Base-by-base conservation (phyloP, 1,284 basidiomycete species). In the Puccinia hordei region DNA sequence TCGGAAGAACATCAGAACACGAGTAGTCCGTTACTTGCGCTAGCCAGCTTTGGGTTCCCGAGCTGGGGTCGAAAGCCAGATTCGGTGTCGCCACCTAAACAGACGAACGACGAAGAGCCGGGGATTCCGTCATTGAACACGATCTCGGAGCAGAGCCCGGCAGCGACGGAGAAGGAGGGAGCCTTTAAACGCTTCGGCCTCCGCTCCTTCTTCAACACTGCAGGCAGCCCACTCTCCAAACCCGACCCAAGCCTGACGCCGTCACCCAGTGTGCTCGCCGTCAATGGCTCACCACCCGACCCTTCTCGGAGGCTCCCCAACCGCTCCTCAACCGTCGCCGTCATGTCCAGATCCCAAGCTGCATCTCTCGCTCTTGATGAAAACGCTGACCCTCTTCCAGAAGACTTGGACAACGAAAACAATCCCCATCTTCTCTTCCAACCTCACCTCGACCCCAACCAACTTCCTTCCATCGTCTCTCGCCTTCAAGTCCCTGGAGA, bases 1-100 rank as follows among this genome's bases (percentile, higher is more conserved):
- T n/a, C n/a, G n/a, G n/a, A n/a, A n/a, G n/a, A n/a, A n/a, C n/a
- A n/a, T n/a, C n/a, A n/a, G n/a, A n/a, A n/a, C n/a, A 44, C 35
- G 38, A 68, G 46, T 17, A 44, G 35, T 22, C 65, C 65, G 38
- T n/a, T 68, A 38, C 38, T 44, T n/a, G 65, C 65, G 22, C 22
- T 68, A 15, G 27, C 65, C 15, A 68, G 30, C 46, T 49, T 68
- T 24, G 38, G 41, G 27, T 68, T 68, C 19, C 4, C 8, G 2
- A 19, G 65, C 24, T 68, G 65, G 65, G 46, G 65, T 5, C 65
- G 65, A 8, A 68, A 68, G 46, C 19, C 65, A 24, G 27, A 5
- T n/a, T n/a, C n/a, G n/a, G n/a, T n/a, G 24, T 68, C 35, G 65
- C 19, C 46, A 5, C 22, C 27, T 8, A 59, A 59, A 15, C 57